Evolutionary conservation across 768 basidiomycete genomes (phyloP).

Genomic region (Lanmaoa pseudosensibilis): DNA sequence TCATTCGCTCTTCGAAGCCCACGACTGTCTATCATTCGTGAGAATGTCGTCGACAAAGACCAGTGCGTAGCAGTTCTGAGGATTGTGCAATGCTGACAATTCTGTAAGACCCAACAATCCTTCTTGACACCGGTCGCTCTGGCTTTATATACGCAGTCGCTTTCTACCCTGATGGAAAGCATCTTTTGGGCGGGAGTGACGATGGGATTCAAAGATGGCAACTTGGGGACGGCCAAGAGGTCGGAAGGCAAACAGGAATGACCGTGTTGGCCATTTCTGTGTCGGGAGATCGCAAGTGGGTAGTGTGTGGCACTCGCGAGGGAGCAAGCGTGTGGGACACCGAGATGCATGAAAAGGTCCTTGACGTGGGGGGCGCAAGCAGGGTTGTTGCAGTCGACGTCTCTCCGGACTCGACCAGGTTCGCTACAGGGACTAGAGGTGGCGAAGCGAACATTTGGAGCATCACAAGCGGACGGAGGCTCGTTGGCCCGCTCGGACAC

Average conservation of each 20-base stretch:
- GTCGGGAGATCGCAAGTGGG: neutral
- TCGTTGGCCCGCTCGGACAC: no score
- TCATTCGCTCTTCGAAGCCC: neutral
- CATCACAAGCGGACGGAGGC: no score
- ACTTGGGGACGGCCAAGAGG: neutral
- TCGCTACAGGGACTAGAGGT: no score
- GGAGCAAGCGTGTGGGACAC: neutral
- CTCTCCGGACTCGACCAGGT: no score
- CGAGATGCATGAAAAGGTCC: no score
- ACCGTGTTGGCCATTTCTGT: neutral
- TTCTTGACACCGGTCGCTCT: neutral
- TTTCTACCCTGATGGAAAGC: neutral
- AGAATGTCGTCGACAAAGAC: neutral
- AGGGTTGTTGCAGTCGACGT: no score
- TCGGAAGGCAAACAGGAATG: neutral
- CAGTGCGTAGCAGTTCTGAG: neutral
- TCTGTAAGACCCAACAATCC: neutral
- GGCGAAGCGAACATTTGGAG: no score
- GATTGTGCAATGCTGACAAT: neutral
- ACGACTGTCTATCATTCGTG: neutral
- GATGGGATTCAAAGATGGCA: neutral
- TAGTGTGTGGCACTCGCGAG: accelerated
- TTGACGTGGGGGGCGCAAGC: no score
- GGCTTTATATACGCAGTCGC: neutral
- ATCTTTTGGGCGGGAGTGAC: neutral